These are phyloP conservation scores for Rhizopus stolonifer DNA, from an alignment of 371 early-diverging fungal genomes.

Conservation along the genomic window DNA sequence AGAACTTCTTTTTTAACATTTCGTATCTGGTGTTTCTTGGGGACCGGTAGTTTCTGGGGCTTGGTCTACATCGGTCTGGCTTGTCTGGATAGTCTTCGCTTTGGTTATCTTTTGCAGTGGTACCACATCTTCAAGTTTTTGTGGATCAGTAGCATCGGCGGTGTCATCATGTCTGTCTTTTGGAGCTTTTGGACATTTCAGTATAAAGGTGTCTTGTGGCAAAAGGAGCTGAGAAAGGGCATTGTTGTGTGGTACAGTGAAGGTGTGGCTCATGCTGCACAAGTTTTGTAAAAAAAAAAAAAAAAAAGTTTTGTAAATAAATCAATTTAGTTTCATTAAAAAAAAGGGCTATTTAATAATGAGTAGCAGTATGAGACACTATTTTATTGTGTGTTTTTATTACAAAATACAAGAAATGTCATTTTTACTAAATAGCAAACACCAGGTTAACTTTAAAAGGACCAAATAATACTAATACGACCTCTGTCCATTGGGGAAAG, in stretches of 20 bases:
- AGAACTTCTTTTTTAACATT: conserved; percentile 29
- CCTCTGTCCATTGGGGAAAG: conserved; percentile 39
- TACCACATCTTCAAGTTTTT: conserved; percentile 42
- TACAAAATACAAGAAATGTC: too few species aligned
- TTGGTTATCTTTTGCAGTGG: conserved; percentile 41
- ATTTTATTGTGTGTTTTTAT: too few species aligned
- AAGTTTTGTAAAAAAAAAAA: conserved; percentile 27
- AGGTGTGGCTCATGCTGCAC: conserved; percentile 46
- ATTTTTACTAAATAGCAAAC: too few species aligned
- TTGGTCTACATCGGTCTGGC: conserved; percentile 54
- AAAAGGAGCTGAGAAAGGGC: conserved; percentile 60
- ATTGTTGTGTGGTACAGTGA: conserved; percentile 63
- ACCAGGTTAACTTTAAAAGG: too few species aligned
- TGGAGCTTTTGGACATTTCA: conserved; percentile 74
- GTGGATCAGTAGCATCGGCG: conserved; percentile 55
- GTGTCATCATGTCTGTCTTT: conserved; percentile 56
- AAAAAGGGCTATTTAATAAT: too few species aligned
- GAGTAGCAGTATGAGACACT: too few species aligned
- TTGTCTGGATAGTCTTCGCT: conserved; percentile 40
- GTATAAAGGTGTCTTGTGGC: conserved; percentile 65
- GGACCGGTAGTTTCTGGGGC: conserved; percentile 63
- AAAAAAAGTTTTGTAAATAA: too few species aligned
- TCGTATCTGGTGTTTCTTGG: conserved; percentile 60
- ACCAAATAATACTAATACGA: conserved; percentile 44
- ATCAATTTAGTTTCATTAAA: too few species aligned